These are phyloP conservation scores for Syzygium grande DNA, from an alignment of 345 rosid genomes.

Conservation along the genomic window DNA sequence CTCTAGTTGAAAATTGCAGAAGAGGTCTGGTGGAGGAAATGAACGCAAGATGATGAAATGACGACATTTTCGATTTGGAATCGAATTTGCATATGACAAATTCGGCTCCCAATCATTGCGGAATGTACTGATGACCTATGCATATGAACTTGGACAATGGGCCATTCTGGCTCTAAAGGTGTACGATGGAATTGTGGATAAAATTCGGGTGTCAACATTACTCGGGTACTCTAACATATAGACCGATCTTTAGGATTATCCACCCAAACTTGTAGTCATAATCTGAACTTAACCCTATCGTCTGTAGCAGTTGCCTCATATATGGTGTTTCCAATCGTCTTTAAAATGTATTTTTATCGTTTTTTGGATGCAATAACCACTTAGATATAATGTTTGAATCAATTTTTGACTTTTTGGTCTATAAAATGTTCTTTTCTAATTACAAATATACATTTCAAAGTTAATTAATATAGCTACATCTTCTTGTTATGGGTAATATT, in stretches of 20 bases:
- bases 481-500: too few relatives aligned
- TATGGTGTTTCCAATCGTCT: not conserved
- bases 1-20: not conserved
- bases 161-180: not conserved
- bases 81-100: not conserved
- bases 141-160: not conserved
- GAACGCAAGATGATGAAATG: not conserved
- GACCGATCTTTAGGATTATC: not conserved
- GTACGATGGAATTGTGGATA: fast-evolving
- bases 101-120: not conserved
- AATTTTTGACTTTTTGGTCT: not conserved
- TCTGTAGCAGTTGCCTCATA: not conserved
- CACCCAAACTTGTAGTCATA: not conserved
- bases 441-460: too few relatives aligned
- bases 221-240: not conserved
- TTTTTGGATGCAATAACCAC: not conserved
- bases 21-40: not conserved
- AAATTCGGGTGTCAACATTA: not conserved
- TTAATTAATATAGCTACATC: too few relatives aligned
- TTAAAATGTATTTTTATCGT: not conserved
- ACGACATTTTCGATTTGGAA: not conserved
- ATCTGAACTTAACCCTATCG: not conserved
- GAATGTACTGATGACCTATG: not conserved
- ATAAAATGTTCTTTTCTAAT: too few relatives aligned
- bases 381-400: not conserved